Percentiles rank a stretch among this genome's conserved stretches.
Conservation (phyloP, 106 monocot species). For the Gastrodia elata region DNA sequence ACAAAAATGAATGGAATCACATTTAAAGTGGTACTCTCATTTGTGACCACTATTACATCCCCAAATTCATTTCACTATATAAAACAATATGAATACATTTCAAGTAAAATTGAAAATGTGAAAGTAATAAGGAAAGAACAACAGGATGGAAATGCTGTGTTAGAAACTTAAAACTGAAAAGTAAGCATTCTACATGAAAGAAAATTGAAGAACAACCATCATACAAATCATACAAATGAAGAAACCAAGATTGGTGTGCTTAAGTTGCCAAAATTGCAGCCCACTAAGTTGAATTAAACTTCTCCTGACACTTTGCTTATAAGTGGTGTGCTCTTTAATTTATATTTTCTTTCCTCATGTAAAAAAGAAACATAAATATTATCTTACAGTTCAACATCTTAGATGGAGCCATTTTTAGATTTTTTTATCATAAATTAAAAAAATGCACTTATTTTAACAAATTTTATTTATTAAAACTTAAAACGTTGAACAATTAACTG, state of each 20-base stretch:
- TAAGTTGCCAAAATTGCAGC: not conserved
- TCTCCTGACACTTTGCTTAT: too few species aligned
- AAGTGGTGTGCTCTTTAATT: too few species aligned
- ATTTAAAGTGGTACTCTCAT: not conserved
- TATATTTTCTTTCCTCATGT: too few species aligned
- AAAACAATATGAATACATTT: not conserved
- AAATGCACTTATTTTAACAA: too few species aligned
- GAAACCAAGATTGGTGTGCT: not conserved
- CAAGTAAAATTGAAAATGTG: not conserved
- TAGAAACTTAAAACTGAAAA: not conserved
- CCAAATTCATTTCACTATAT: not conserved
- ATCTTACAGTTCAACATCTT: too few species aligned
- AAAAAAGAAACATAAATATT: too few species aligned
- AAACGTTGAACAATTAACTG: too few species aligned
- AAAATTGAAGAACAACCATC: not conserved
- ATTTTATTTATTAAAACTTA: too few species aligned
- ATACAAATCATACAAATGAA: not conserved
- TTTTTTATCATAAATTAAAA: too few species aligned
- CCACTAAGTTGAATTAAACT: not conserved
- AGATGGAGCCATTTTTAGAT: too few species aligned
- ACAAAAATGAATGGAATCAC: not conserved
- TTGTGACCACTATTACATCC: not conserved
- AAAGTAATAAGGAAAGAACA: not conserved
- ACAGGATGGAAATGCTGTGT: not conserved
- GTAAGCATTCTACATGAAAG: not conserved